phyloP scores from a whole-genome alignment of 1,284 basidiomycete genomes.

The Melampsora larici-populina region DNA sequence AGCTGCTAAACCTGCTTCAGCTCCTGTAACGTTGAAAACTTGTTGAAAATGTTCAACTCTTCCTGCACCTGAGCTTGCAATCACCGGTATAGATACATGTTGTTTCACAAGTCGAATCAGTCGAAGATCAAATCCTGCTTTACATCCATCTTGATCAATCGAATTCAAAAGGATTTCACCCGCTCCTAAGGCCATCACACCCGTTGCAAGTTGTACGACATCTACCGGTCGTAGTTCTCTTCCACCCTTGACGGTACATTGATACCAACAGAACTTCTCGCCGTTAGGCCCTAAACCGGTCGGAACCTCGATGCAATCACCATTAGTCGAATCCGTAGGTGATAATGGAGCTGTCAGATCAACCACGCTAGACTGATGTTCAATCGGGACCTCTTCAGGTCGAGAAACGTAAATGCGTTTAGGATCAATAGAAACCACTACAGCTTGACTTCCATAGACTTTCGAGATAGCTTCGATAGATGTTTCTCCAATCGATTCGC shows the following conservation, averaged over 20 bases:
- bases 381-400: conserved; percentile 57
- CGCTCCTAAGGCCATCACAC: conserved; percentile 83
- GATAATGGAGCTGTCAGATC: conserved; percentile 63
- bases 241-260: conserved; percentile 93
- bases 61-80: conserved; percentile 92
- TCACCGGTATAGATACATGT: conserved; percentile 81
- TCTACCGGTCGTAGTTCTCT: conserved; percentile 84
- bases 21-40: conserved; percentile 73
- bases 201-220: conserved; percentile 82
- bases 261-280: conserved; percentile 90
- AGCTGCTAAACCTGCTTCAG: conserved; percentile 91
- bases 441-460: conserved; percentile 91
- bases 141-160: conserved; percentile 93
- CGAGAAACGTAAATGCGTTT: conserved; percentile 78
- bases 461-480: conserved; percentile 89
- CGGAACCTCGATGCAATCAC: conserved; percentile 42
- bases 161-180: conserved; percentile 95
- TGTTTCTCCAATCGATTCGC: conserved; percentile 57
- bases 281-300: conserved; percentile 61
- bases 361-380: conserved; percentile 64
- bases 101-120: conserved; percentile 72
- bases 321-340: conserved; percentile 47
- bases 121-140: conserved; percentile 85
- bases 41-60: conserved; percentile 75
- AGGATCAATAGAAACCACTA: conserved; percentile 96